Evolutionary conservation across 106 monocot genomes (phyloP), one percentile per base, ranked within the genome.

Genomic region (Acorus gramineus): DNA sequence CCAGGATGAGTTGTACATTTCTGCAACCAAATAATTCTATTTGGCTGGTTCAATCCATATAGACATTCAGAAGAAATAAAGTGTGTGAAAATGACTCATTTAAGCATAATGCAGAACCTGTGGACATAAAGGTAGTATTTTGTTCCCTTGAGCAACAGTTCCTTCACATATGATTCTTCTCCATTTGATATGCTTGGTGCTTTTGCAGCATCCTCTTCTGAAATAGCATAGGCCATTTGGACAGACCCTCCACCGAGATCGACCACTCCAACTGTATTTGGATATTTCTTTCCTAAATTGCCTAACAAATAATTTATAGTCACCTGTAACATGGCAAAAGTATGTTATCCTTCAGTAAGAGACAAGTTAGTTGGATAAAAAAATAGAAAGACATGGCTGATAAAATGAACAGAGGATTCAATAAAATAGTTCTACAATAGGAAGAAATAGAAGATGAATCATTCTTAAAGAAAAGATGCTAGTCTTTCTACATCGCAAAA

Each of bases 171-270:
- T 43, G 80, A 63, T 57, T 81, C 87, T 61, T 78, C 72, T 45
- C 73, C 87, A 47, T 82, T 77, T 43, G 72, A 59, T 8, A 76
- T 10, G 55, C 56, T 72, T 42, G 84, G 81, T 62, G 87, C 77
- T 49, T 76, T 73, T 55, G 53, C 61, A 73, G 87, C 84, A 56
- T 80, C 87, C 59, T 76, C 62, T 66, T 88, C 81, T 56, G 87
- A 84, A 8, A 88, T 88, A 11, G 87, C 87, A 75, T 88, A 88
- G 44, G 87, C 80, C 87, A 88, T 88, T 68, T 88, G 87, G 8
- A 88, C 87, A 58, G 87, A 88, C 1, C 87, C 87, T 52, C 87
- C 87, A 28, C 87, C 84, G 8, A 88, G 60, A 67, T 88, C 87
- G 59, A 88, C 87, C 8, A 88, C 84, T 66, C 87, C 87, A 52